Conservation (phyloP, 805 yeast species). For the Maudiozyma serrabonitensis region DNA sequence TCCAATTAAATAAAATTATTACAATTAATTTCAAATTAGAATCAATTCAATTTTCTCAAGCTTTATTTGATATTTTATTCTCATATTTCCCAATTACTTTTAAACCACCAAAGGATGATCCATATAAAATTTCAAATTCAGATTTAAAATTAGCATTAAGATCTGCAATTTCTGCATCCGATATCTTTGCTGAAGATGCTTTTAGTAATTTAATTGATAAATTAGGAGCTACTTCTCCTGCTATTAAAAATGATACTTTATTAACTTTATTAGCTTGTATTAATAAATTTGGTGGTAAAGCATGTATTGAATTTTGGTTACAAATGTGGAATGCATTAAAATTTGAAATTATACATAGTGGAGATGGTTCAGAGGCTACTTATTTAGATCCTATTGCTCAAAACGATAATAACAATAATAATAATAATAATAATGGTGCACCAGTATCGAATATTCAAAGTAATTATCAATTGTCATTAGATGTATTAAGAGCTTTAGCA, state of each 20-base stretch:
- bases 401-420: background rate
- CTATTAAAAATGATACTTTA: conserved; percentile 66
- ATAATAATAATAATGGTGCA: background rate
- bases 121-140: conserved; percentile 68
- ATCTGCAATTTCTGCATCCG: conserved; percentile 49
- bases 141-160: conserved; percentile 60
- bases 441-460: background rate
- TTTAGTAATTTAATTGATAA: conserved; percentile 74
- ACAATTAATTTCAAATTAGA: conserved; percentile 24
- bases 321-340: conserved; percentile 82
- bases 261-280: conserved; percentile 51
- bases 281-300: conserved; percentile 38
- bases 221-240: conserved; percentile 62
- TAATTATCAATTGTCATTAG: conserved; percentile 36
- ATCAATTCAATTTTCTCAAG: conserved; percentile 38
- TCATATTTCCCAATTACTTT: conserved; percentile 97
- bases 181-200: conserved; percentile 58
- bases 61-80: conserved; percentile 77
- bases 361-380: conserved; percentile 33
- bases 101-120: conserved; percentile 77
- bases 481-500: conserved; percentile 38
- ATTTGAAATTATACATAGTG: conserved; percentile 78
- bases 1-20: conserved; percentile 43
- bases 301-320: conserved; percentile 53
- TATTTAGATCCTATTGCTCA: conserved; percentile 4